Conservation (phyloP, 2,329 filamentous ascomycete genomes). For the Lachnellula subtilissima region DNA sequence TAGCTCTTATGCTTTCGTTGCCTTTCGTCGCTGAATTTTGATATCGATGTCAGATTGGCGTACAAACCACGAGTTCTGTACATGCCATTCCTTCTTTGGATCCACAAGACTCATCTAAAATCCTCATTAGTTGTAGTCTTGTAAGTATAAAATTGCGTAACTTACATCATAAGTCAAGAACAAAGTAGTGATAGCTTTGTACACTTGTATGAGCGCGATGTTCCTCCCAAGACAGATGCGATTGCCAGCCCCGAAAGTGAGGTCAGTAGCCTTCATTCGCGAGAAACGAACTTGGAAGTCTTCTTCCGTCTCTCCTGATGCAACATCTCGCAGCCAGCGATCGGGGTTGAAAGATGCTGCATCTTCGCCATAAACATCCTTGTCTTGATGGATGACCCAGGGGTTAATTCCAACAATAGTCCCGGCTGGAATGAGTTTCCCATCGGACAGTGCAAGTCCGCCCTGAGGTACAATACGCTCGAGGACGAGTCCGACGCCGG, state of each 20-base stretch:
- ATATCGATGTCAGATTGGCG: slow-evolving; percentile 29
- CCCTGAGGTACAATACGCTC: slow-evolving; percentile 45
- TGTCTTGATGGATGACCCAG: slow-evolving; percentile 45
- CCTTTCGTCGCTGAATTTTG: slow-evolving; percentile 3
- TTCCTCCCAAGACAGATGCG: slow-evolving; percentile 40
- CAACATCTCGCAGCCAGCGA: slow-evolving; percentile 39
- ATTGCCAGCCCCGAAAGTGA: slow-evolving; percentile 40
- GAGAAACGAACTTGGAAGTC: slow-evolving; percentile 32
- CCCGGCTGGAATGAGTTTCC: slow-evolving; percentile 44
- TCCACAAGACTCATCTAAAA: slow-evolving; percentile 34
- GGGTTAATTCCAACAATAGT: slow-evolving; percentile 44
- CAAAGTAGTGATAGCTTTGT: slow-evolving; percentile 46
- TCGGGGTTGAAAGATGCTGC: slow-evolving; percentile 57
- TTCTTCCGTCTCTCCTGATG: slow-evolving; percentile 30
- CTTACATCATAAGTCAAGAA: slow-evolving; percentile 40
- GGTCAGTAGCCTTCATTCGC: slow-evolving; percentile 36
- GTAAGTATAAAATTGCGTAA: slow-evolving; percentile 1
- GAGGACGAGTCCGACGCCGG: slow-evolving; percentile 43
- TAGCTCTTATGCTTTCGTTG: too few species aligned
- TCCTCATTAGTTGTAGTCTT: not conserved
- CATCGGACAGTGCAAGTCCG: slow-evolving; percentile 36
- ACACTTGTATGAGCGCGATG: slow-evolving; percentile 38
- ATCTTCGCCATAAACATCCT: slow-evolving; percentile 54
- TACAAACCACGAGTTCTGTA: slow-evolving; percentile 39
- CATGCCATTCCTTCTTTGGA: slow-evolving; percentile 34